phyloP scores from a whole-genome alignment of 106 monocot genomes.

The Ottelia alismoides region DNA sequence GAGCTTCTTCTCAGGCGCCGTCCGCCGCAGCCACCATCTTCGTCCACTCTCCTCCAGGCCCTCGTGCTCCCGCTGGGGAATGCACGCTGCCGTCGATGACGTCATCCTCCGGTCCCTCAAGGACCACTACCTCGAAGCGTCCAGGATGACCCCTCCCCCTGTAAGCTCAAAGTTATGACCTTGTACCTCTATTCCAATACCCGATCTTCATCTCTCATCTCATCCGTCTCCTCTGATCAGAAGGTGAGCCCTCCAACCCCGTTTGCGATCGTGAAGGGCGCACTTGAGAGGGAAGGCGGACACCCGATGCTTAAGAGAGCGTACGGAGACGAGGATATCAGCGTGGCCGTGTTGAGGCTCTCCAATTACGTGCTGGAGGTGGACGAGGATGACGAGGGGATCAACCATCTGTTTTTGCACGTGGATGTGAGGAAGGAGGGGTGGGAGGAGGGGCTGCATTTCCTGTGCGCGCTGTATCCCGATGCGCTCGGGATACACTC shows the following conservation, averaged over 20 bases:
- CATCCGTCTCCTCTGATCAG: no score
- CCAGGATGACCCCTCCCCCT: slow-evolving; percentile 66
- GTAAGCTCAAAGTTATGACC: no score
- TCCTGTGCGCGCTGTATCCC: slow-evolving; percentile 90
- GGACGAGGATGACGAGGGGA: slow-evolving; percentile 40
- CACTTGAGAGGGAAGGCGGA: slow-evolving; percentile 29
- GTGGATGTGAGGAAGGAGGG: slow-evolving; percentile 67
- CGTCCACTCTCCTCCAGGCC: no score
- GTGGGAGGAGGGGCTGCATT: slow-evolving; percentile 48
- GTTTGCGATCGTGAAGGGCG: slow-evolving; percentile 44
- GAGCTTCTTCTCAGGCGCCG: no score
- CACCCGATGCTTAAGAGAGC: slow-evolving; percentile 43
- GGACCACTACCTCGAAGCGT: slow-evolving; percentile 67
- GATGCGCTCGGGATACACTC: slow-evolving; percentile 92
- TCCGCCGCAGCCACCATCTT: no score
- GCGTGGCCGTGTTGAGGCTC: slow-evolving; percentile 71
- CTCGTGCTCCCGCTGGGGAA: not conserved
- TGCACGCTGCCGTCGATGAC: slow-evolving; percentile 38
- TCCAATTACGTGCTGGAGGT: slow-evolving; percentile 46
- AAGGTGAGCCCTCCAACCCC: not conserved
- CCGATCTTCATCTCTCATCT: no score
- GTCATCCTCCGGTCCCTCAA: slow-evolving; percentile 72
- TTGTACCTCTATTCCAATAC: no score
- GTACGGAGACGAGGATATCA: slow-evolving; percentile 64
- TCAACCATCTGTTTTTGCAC: slow-evolving; percentile 87